Percentiles rank a stretch among this genome's conserved stretches.
phyloP scores from a whole-genome alignment of 192 early-diverging fungal genomes.

The Dispira simplex region DNA sequence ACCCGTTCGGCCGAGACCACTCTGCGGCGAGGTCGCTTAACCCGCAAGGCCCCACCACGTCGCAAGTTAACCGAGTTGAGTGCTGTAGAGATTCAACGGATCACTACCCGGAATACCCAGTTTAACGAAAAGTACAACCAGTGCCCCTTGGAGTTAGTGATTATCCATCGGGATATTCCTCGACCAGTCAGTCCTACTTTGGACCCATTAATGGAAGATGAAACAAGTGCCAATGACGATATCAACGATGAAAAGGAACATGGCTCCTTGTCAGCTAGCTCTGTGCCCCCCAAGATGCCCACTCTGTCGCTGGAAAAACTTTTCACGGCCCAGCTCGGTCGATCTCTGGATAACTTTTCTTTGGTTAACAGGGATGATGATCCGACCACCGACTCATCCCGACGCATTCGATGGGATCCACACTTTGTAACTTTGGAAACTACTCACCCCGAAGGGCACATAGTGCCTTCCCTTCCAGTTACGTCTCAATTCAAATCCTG shows the following conservation, averaged over 20 bases:
- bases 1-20: too few relatives aligned
- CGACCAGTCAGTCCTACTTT: neutral
- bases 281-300: neutral
- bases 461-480: neutral
- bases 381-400: neutral
- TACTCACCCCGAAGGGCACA: neutral
- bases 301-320: neutral
- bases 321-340: neutral
- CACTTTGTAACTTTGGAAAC: neutral
- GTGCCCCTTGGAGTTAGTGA: constrained; percentile 1
- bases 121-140: neutral
- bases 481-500: neutral
- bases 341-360: neutral
- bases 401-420: constrained; percentile 1
- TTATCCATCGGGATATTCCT: neutral
- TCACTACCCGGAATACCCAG: constrained; percentile 2
- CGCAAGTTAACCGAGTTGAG: too few relatives aligned
- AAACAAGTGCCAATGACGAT: neutral
- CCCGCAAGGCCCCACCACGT: too few relatives aligned
- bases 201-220: neutral
- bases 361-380: neutral
- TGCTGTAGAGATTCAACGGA: neutral
- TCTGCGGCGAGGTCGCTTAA: too few relatives aligned
- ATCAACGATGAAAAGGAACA: neutral
- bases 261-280: neutral